Conservation (phyloP, 495 filamentous ascomycete species). For the Penicillium cosmopolitanum region DNA sequence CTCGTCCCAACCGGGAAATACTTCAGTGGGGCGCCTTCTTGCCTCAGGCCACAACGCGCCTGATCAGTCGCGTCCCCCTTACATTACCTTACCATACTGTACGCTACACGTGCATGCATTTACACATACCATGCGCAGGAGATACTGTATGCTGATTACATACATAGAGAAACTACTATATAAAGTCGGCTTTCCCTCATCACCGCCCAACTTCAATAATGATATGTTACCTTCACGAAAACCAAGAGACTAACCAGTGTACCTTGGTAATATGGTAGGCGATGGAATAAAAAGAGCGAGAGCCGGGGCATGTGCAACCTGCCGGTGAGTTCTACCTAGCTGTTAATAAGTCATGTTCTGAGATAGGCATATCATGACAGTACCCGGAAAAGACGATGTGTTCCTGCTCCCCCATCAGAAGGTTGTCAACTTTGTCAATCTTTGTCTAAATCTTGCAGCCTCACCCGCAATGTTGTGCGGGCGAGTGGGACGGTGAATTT, state of each 20-base stretch:
- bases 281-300: constrained; percentile 18
- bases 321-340: constrained; percentile 22
- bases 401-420: constrained; percentile 9
- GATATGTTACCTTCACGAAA: background rate
- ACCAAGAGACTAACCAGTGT: background rate
- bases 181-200: too few species aligned
- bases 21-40: constrained; percentile 1
- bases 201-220: too few species aligned
- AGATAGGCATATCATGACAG: background rate
- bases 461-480: constrained; percentile 1
- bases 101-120: too few species aligned
- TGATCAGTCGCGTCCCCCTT: background rate
- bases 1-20: constrained; percentile 21
- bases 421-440: constrained; percentile 22
- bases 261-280: background rate
- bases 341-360: constrained; percentile 6
- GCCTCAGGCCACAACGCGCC: background rate
- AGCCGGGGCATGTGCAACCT: constrained; percentile 28
- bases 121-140: too few species aligned
- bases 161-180: too few species aligned
- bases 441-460: constrained; percentile 17
- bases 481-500: background rate
- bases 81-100: background rate
- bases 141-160: too few species aligned
- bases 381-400: constrained; percentile 26